Evolutionary conservation across 495 filamentous ascomycete species (phyloP), one percentile per base, ranked within the genome.

Genomic region (Podospora sp.): DNA sequence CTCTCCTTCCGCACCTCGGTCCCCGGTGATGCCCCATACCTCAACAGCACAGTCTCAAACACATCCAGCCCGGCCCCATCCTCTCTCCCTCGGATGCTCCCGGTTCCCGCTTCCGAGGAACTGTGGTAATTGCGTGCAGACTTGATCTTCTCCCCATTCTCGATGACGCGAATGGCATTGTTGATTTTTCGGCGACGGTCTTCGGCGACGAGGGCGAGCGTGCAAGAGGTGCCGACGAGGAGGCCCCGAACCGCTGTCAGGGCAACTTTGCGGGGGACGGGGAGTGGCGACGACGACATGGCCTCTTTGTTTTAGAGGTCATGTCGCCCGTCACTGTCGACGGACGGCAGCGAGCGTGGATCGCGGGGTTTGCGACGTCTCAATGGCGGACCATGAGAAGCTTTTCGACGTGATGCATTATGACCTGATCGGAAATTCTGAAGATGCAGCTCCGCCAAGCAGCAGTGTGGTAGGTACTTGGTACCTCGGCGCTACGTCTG

Each of bases 201-300:
- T 69, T 87, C 85, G 69, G 83, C 74, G 57, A 87, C 68, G 24
- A 84, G 74, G 64, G 81, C 82, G 64, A 87, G 72, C 25, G 82
- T 83, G 75, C 83, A 86, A 3, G 84, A 82, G 4, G 83, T 83
- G 62, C 83, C 84, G 0, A 86, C 66, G 59, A 81, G 79, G 59
- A 87, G 76, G 56, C 82, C 79, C 53, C 82, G 83, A 49, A 87
- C 79, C 56, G 82, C 79, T 66, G 82, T 81, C 62, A 86, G 71
- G 67, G 81, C 84, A 60, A 80, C 82, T 76, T 84, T 85, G 64
- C 84, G 86, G 40, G 83, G 83, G 53, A 85, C 79, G 66, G 81
- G 81, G 46, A 83, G 78, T 52, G 78, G 77, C 57, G 75, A 69
- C 58, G 75, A 69, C 61, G 80, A 77, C 80, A 83, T 82, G 72